Conservation (phyloP, 306 rosid genomes). For the Prunus campanulata region DNA sequence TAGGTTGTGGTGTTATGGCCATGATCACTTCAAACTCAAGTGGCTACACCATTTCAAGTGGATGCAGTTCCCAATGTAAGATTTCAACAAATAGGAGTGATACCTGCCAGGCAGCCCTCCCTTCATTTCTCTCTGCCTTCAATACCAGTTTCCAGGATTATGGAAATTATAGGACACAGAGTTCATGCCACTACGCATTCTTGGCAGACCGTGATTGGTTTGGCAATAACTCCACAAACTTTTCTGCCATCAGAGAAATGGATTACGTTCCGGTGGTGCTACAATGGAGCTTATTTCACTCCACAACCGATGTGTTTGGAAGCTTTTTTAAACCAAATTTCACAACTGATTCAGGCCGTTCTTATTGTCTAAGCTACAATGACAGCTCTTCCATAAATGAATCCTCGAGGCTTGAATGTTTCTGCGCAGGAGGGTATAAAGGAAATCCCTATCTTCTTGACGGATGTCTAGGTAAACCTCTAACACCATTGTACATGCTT, state of each 20-base stretch:
- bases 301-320: background rate
- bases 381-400: background rate
- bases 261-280: background rate
- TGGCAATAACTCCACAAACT: background rate
- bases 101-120: slow-evolving; percentile 3
- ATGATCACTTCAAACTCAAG: background rate
- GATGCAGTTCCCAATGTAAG: background rate
- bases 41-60: background rate
- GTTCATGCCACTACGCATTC: slow-evolving; percentile 2
- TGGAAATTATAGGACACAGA: background rate
- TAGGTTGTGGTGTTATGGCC: background rate
- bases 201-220: background rate
- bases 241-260: background rate
- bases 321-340: too few species aligned
- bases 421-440: background rate
- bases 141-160: background rate
- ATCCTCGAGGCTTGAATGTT: background rate
- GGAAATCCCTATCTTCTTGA: slow-evolving; percentile 25
- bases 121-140: background rate
- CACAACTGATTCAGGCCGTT: too few species aligned
- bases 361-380: background rate
- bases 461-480: slow-evolving; percentile 21
- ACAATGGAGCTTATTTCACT: background rate
- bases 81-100: background rate
- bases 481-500: background rate